Conservation (phyloP, 73 alveolate genomes). For the Paramecium sexaurelia region DNA sequence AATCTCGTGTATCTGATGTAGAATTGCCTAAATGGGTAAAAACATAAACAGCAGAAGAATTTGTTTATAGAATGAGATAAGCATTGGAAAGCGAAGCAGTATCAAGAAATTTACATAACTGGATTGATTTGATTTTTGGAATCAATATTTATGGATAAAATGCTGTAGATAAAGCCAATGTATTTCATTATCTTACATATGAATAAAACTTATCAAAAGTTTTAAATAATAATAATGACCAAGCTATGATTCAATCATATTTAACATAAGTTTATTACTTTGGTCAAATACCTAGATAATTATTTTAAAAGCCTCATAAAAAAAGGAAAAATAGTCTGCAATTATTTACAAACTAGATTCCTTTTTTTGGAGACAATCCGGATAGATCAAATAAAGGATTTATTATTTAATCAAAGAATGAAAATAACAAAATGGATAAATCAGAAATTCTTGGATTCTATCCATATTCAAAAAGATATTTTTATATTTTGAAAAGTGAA, state of each 20-base stretch:
- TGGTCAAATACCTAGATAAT: slow-evolving; percentile 92
- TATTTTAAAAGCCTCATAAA: slow-evolving; percentile 70
- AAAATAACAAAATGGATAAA: background rate
- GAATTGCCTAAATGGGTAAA: slow-evolving; percentile 80
- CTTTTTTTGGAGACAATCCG: slow-evolving; percentile 66
- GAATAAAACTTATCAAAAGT: slow-evolving; percentile 70
- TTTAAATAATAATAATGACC: slow-evolving; percentile 75
- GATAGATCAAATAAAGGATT: slow-evolving; percentile 30
- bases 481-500: background rate
- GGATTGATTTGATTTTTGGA: slow-evolving; percentile 89
- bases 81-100: slow-evolving; percentile 82
- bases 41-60: slow-evolving; percentile 76
- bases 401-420: background rate
- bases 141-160: slow-evolving; percentile 80
- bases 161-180: slow-evolving; percentile 77
- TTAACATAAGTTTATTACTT: slow-evolving; percentile 81
- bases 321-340: slow-evolving; percentile 61
- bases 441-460: background rate
- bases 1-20: slow-evolving; percentile 75
- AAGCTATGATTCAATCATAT: slow-evolving; percentile 71
- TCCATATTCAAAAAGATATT: background rate
- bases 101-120: slow-evolving; percentile 62
- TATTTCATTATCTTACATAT: slow-evolving; percentile 78
- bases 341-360: slow-evolving; percentile 59
- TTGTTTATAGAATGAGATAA: slow-evolving; percentile 70